phyloP scores from a whole-genome alignment of 768 basidiomycete species.

The Russula sp. region DNA sequence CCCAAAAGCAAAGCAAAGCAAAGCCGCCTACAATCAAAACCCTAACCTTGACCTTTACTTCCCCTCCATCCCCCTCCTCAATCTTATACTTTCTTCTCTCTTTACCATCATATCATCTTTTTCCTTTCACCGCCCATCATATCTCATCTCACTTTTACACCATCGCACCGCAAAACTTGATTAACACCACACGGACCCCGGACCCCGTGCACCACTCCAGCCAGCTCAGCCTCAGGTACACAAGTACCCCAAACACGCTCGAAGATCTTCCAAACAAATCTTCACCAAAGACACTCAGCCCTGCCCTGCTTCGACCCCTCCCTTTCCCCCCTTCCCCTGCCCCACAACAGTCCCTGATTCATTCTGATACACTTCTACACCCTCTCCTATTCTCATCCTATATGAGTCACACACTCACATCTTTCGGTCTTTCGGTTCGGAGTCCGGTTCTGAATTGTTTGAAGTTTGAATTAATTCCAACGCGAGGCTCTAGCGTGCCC shows the following conservation, averaged over 20 bases:
- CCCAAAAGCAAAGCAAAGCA: too few species aligned
- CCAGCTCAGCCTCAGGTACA: not conserved
- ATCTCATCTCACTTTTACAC: slow-evolving; percentile 1
- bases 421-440: too few species aligned
- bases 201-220: not conserved
- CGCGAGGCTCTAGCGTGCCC: not conserved
- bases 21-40: too few species aligned
- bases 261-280: not conserved
- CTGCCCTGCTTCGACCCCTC: not conserved
- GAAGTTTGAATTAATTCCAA: too few species aligned
- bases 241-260: not conserved
- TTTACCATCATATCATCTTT: not conserved
- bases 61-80: not conserved
- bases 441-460: too few species aligned
- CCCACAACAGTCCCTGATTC: too few species aligned
- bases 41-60: too few species aligned
- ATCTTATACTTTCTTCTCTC: too few species aligned
- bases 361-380: too few species aligned
- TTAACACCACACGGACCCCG: not conserved
- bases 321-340: not conserved
- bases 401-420: too few species aligned
- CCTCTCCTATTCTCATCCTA: too few species aligned
- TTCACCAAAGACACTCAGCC: not conserved
- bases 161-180: not conserved
- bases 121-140: not conserved